phyloP scores from a whole-genome alignment of 179 eudicot genomes.

The Silene noctiflora region DNA sequence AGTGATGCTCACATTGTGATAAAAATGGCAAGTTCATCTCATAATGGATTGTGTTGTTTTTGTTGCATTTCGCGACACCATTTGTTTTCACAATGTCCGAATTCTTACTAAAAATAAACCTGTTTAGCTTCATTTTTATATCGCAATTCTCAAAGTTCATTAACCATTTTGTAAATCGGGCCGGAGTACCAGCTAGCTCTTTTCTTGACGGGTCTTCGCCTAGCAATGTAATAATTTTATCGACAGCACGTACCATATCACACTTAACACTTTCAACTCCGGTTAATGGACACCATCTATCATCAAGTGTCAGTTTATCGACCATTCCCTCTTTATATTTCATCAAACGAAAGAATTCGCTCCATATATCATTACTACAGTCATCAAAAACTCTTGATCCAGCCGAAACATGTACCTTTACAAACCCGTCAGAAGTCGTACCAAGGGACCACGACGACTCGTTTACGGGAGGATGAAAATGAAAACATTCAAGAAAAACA shows the following conservation, averaged over 20 bases:
- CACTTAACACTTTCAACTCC: background rate
- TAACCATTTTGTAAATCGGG: background rate
- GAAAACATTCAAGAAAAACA: background rate
- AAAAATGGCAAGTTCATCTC: constrained; percentile 4
- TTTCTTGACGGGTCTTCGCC: background rate
- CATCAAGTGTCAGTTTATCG: background rate
- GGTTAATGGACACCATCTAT: background rate
- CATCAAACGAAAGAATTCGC: background rate
- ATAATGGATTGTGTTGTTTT: no score
- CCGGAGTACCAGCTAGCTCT: background rate
- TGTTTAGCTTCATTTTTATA: background rate
- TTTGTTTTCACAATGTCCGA: background rate
- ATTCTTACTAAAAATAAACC: background rate
- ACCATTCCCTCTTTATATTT: background rate
- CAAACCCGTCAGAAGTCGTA: background rate
- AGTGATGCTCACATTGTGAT: background rate
- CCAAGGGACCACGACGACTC: background rate
- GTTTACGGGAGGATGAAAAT: background rate
- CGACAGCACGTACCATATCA: background rate
- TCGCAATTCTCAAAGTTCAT: background rate
- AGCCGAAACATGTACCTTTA: background rate
- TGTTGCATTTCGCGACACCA: background rate
- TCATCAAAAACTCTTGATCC: background rate
- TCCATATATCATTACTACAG: background rate
- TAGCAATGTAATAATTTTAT: background rate